Percentiles rank a stretch among this genome's conserved stretches.
These are phyloP conservation scores for Balamuthia mandrillaris DNA, from an alignment of 208 protist genomes.

Conservation along the genomic window DNA sequence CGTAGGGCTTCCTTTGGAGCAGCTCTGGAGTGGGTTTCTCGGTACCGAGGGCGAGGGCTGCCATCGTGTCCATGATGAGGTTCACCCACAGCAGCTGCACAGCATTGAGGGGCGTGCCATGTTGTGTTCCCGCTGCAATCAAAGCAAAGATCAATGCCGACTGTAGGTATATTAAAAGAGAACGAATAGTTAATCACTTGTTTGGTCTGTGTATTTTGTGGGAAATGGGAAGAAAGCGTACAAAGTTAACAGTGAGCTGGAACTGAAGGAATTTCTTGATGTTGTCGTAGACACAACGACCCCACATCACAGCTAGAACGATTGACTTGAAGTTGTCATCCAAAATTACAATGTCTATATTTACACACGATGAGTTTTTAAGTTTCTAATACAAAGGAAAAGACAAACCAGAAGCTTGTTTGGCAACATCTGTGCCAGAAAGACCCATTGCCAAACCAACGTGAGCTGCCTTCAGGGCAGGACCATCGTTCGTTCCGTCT, in stretches of 20 bases:
- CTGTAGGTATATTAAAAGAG: too few species aligned
- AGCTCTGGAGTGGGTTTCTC: slow-evolving; percentile 88
- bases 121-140: too few species aligned
- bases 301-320: slow-evolving; percentile 94
- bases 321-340: slow-evolving; percentile 98
- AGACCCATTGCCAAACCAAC: slow-evolving; percentile 96
- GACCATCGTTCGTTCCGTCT: slow-evolving; percentile 96
- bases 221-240: too few species aligned
- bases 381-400: too few species aligned
- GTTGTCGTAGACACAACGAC: slow-evolving; percentile 95
- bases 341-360: slow-evolving; percentile 89
- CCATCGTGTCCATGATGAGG: slow-evolving; percentile 98
- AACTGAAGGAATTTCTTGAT: slow-evolving; percentile 97
- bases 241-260: slow-evolving; percentile 96
- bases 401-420: too few species aligned
- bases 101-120: slow-evolving; percentile 81
- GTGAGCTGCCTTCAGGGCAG: slow-evolving; percentile 89
- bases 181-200: too few species aligned
- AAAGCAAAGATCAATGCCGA: too few species aligned
- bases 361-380: too few species aligned
- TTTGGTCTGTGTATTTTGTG: too few species aligned
- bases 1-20: slow-evolving; percentile 66
- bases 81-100: slow-evolving; percentile 98
- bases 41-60: slow-evolving; percentile 93
- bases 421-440: slow-evolving; percentile 91